These are phyloP conservation scores for Vicia faba DNA, from an alignment of 306 rosid genomes.

Conservation along the genomic window DNA sequence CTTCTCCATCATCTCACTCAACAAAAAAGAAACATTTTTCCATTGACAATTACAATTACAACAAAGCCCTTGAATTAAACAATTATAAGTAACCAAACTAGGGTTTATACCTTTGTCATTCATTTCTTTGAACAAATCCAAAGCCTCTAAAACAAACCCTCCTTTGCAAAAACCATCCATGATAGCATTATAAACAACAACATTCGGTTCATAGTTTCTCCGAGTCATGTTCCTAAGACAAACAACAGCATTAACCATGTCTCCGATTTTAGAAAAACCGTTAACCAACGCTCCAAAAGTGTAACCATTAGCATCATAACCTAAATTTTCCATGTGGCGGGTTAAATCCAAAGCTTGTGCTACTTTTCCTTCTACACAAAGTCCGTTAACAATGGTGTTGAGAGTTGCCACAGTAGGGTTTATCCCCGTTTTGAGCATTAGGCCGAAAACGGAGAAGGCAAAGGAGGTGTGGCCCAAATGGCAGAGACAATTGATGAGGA, in stretches of 20 bases:
- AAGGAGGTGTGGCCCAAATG: slow-evolving; percentile 1
- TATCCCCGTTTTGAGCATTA: slow-evolving; percentile 31
- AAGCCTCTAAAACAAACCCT: slow-evolving; percentile 32
- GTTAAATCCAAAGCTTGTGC: not conserved
- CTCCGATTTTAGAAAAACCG: slow-evolving; percentile 38
- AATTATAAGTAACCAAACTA: slow-evolving; percentile 37
- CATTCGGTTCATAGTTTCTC: slow-evolving; percentile 5
- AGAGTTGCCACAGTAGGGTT: slow-evolving; percentile 20
- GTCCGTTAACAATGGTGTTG: slow-evolving; percentile 37
- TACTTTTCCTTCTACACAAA: slow-evolving; percentile 28
- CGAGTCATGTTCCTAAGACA: slow-evolving; percentile 37
- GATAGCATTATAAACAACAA: slow-evolving; percentile 33
- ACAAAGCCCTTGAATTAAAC: slow-evolving; percentile 43
- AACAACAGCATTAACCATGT: slow-evolving; percentile 26
- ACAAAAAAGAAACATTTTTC: slow-evolving; percentile 33
- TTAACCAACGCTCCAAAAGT: slow-evolving; percentile 38
- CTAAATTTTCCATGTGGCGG: slow-evolving; percentile 22
- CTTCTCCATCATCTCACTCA: slow-evolving; percentile 40
- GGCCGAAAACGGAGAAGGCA: slow-evolving; percentile 37
- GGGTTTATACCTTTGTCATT: slow-evolving; percentile 27
- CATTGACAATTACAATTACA: not conserved
- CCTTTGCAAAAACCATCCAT: slow-evolving; percentile 39
- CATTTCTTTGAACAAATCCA: slow-evolving; percentile 41
- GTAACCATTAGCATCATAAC: slow-evolving; percentile 13
- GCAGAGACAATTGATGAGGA: slow-evolving; percentile 40